Conservation (phyloP, 352 stramenopile genomes). For the Pythium diclinum region DNA sequence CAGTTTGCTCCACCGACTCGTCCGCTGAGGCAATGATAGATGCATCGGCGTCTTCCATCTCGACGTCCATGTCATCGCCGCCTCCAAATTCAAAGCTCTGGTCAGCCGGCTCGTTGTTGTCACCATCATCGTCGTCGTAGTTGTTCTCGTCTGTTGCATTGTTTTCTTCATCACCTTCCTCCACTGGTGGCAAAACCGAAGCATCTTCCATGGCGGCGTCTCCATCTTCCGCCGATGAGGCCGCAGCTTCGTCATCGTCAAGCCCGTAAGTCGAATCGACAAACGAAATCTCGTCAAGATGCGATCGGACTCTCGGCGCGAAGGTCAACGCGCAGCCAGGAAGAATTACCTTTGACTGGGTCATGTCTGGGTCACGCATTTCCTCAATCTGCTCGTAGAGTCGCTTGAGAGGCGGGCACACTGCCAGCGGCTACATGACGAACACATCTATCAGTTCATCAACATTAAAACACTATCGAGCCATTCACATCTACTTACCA, state of each 20-base stretch:
- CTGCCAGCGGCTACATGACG: conserved; percentile 31
- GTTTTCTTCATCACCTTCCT: conserved; percentile 19
- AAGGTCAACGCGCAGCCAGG: conserved; percentile 10
- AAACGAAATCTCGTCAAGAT: conserved; percentile 5
- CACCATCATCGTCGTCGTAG: conserved; percentile 41
- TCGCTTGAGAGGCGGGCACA: conserved; percentile 63
- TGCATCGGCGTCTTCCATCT: conserved; percentile 34
- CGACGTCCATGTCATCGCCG: conserved; percentile 38
- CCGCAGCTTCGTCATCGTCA: conserved; percentile 10
- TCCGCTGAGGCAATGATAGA: conserved; percentile 14
- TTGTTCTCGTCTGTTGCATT: conserved; percentile 38
- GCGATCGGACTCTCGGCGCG: background rate
- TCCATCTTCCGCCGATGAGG: background rate
- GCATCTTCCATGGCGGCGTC: conserved; percentile 17
- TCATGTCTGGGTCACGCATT: conserved; percentile 44
- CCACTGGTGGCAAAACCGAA: background rate
- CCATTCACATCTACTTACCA: conserved; percentile 25
- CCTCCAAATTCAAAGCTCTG: conserved; percentile 36
- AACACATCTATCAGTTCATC: background rate
- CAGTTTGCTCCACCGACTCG: conserved; percentile 23
- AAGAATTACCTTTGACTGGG: conserved; percentile 53
- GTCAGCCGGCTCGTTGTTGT: conserved; percentile 29
- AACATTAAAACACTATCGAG: too few species aligned
- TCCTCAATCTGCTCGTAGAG: conserved; percentile 78
- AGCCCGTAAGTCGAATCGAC: conserved; percentile 4